Evolutionary conservation across 345 rosid genomes (phyloP).

Genomic region (Salix dunnii): DNA sequence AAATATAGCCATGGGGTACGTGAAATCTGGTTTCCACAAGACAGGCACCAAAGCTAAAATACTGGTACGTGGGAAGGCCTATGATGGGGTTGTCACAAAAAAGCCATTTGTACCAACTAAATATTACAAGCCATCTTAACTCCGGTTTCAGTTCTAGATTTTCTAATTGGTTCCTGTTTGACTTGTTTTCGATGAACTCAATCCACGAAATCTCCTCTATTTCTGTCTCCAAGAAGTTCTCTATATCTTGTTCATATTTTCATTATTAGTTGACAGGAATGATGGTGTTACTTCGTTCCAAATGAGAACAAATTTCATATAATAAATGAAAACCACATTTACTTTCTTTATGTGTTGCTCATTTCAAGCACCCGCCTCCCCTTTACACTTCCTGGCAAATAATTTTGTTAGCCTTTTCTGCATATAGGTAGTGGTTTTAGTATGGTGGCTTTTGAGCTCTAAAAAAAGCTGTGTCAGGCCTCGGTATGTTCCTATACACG

Average conservation of each 20-base stretch:
- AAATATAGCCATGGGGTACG: conserved; percentile 97
- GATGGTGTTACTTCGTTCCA: background rate
- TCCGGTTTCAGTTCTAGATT: conserved; percentile 5
- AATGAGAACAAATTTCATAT: background rate
- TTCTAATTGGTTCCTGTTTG: conserved; percentile 13
- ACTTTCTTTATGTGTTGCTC: background rate
- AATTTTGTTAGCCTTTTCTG: background rate
- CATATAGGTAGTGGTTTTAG: background rate
- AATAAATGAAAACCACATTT: background rate
- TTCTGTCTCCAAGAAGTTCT: background rate
- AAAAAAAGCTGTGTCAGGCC: background rate
- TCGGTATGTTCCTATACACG: background rate
- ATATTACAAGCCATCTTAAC: conserved; percentile 76
- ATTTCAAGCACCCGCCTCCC: background rate
- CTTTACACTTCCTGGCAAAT: background rate
- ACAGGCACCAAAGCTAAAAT: conserved; percentile 75
- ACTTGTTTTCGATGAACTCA: conserved; percentile 4
- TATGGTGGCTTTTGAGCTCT: background rate
- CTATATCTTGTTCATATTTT: background rate
- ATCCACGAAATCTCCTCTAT: background rate
- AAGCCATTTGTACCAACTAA: conserved; percentile 82
- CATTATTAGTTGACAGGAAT: conserved; percentile 3
- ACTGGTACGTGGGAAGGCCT: conserved; percentile 74
- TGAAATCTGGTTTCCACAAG: conserved; percentile 89
- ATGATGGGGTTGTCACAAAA: conserved; percentile 76